Conservation (phyloP, 2,329 filamentous ascomycete genomes). For the Microdochium paspali region DNA sequence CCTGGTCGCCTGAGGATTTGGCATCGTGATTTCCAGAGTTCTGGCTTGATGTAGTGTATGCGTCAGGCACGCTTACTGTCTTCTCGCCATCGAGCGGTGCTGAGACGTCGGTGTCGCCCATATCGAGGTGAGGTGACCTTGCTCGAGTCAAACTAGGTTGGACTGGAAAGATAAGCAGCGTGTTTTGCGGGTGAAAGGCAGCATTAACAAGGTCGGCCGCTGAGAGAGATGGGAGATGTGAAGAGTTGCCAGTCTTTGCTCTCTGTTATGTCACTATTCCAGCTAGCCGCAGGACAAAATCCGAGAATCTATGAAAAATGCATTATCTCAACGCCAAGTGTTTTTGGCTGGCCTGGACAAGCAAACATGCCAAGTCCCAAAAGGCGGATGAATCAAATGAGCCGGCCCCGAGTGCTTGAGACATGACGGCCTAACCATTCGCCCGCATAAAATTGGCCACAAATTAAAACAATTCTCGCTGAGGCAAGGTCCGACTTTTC, state of each 20-base stretch:
- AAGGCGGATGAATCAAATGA: neutral
- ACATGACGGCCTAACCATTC: neutral
- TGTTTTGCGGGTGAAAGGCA: neutral
- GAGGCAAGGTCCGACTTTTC: neutral
- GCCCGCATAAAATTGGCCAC: neutral
- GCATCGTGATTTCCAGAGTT: slow-evolving; percentile 92
- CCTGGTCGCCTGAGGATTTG: slow-evolving; percentile 90
- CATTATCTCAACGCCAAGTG: neutral
- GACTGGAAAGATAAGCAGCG: neutral
- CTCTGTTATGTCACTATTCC: no score
- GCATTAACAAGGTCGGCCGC: no score
- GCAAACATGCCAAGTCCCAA: neutral
- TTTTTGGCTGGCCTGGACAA: neutral
- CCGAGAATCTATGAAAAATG: neutral
- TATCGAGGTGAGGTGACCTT: neutral
- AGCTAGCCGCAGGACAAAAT: neutral
- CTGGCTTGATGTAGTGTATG: neutral
- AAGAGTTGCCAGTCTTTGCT: no score
- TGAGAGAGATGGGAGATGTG: no score
- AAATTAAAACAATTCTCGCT: neutral
- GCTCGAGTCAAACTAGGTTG: neutral
- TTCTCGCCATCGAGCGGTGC: neutral
- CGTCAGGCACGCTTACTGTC: neutral
- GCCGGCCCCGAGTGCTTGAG: neutral
- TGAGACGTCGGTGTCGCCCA: neutral